Evolutionary conservation across 345 rosid genomes (phyloP), one percentile per base, ranked within the genome.

Genomic region (Xanthoceras sorbifolium): DNA sequence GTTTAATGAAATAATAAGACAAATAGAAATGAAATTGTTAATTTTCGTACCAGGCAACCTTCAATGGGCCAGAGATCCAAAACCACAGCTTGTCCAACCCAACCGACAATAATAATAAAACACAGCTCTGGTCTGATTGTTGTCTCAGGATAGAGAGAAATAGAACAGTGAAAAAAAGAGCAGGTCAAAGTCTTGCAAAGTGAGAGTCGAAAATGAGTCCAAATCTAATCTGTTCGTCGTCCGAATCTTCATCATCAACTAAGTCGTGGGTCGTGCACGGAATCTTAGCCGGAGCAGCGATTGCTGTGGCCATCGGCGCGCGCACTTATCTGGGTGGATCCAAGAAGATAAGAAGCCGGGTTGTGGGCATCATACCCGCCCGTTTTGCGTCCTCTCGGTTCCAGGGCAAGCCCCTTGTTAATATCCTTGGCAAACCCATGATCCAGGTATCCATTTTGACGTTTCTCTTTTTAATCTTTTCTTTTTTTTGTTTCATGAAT

Each of bases 391-490:
- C 99, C 46, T 88, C 98, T 79, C 91, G 98, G 23, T 92, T 96
- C 78, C 82, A 89, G 76, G 98, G 99, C 67, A 96, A 96, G 80
- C 99, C 98, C 54, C 90, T 96, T 50, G 95, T 90, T 65, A 68
- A 81, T 61, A 93, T 96, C 85, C 89, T 93, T 28, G 98, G 98
- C 64, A 96, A 93, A 83, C 97, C 99, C 84, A 96, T 96, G 99
- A 96, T 96, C 81, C 98, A 96, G 97, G 98, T 93, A 72, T 72
- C 77, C 71, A 52, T 38, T 65, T 69, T 5, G 22, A 38, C 48
- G 25, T 55, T 11, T 25, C 2, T 74, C 36, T 60, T 46, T 34
- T 59, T 52, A 9, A 10, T 32, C 61, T 61, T 3, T 7, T 8
- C 52, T 38, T 72, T 6, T 20, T 26, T 11, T 17, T 18, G 7